Evolutionary conservation across 2,329 filamentous ascomycete species (phyloP).

Genomic region (Aspergillus neoniger): DNA sequence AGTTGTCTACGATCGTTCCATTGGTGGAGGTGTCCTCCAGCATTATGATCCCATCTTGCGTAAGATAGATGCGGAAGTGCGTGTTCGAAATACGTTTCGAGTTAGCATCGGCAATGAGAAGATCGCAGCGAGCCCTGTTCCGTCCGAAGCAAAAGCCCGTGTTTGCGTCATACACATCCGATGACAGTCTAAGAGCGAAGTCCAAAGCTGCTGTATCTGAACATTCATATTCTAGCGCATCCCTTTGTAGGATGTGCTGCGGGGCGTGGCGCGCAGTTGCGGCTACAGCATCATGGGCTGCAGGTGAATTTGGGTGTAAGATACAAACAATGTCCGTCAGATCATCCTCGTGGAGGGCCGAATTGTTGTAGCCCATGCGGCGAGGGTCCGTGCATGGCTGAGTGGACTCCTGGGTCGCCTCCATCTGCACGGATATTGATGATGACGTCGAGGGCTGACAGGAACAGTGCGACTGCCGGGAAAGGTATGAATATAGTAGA

Average conservation of each 20-base stretch:
- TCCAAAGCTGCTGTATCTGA: constrained; percentile 51
- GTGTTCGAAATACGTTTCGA: constrained; percentile 81
- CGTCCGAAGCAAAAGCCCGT: constrained; percentile 86
- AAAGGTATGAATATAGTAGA: not conserved
- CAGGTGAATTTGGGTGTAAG: constrained; percentile 74
- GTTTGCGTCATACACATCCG: constrained; percentile 65
- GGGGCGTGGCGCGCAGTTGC: constrained; percentile 54
- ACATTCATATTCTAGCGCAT: constrained; percentile 45
- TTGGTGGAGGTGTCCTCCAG: constrained; percentile 95
- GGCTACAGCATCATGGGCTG: constrained; percentile 70
- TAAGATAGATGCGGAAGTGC: constrained; percentile 95
- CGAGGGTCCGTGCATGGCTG: constrained; percentile 81
- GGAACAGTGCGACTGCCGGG: not conserved
- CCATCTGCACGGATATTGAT: constrained; percentile 31
- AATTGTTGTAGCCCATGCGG: constrained; percentile 75
- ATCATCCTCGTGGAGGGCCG: constrained; percentile 78
- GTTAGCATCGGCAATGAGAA: constrained; percentile 69
- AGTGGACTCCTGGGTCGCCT: constrained; percentile 65
- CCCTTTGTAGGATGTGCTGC: constrained; percentile 62
- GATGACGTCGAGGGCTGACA: not conserved
- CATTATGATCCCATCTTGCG: constrained; percentile 83
- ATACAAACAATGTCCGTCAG: constrained; percentile 87
- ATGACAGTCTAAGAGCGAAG: constrained; percentile 79
- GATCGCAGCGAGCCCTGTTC: constrained; percentile 70
- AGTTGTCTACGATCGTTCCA: constrained; percentile 81